Evolutionary conservation across 345 rosid genomes (phyloP).

Genomic region (Euphorbia lathyris): DNA sequence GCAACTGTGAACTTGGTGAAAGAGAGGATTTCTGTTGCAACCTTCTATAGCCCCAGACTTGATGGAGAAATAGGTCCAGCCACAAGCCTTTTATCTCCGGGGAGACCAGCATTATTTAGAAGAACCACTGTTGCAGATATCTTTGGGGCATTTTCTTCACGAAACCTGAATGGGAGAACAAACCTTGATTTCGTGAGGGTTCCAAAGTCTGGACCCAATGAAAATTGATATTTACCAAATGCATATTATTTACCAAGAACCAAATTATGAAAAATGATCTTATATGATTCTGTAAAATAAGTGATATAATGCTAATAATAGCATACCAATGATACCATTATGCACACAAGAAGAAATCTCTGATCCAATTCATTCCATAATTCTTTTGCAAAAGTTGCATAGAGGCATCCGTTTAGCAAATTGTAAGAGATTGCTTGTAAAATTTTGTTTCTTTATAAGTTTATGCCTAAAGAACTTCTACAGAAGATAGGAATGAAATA

Average conservation of each 20-base stretch:
- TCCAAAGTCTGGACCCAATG: neutral
- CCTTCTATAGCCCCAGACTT: conserved; percentile 16
- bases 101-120: conserved; percentile 10
- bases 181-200: conserved; percentile 16
- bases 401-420: no score
- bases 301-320: no score
- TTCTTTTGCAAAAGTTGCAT: no score
- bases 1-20: conserved; percentile 16
- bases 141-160: neutral
- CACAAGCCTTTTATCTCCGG: conserved; percentile 4
- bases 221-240: neutral
- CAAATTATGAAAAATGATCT: no score
- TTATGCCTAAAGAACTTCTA: no score
- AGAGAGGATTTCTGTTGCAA: conserved; percentile 24
- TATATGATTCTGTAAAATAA: no score
- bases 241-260: neutral
- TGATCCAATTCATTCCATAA: no score
- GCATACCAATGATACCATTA: no score
- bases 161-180: conserved; percentile 14
- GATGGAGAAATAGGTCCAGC: conserved; percentile 22
- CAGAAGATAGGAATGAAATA: no score
- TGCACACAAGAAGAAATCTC: no score
- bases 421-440: no score
- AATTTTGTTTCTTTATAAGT: no score
- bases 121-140: conserved; percentile 11